Base-by-base conservation (phyloP, 208 protist genomes). In the Endotrypanum monterogeii region DNA sequence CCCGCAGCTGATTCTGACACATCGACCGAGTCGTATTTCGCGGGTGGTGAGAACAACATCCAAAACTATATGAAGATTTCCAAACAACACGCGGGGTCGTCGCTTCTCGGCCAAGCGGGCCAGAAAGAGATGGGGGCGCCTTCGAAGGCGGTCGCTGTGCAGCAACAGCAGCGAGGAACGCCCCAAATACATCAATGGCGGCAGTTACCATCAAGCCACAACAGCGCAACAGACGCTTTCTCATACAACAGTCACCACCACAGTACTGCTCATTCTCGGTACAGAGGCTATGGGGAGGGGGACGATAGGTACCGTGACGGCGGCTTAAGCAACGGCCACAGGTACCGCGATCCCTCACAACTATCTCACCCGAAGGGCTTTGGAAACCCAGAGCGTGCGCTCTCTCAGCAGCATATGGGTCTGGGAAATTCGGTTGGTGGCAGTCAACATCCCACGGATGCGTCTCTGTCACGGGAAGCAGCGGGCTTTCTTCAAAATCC, bases 11-110 rank as follows among this genome's bases (percentile, higher is more conserved):
- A 7, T 57, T 81, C 76, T 0, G 65, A 76, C 2, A 51, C 57
- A 37, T 69, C 76, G 48, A 41, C 57, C 9, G 71, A 73, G 12
- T 72, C 71, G 67, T 44, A 73, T 57, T 75, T 73, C 35, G 54
- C 79, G n/a, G 78, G 82, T 25, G 82, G 82, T 1, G 74, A 72
- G 54, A 86, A 86, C 68, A 83, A 81, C 58, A 73, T 86, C 50
- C 54, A 78, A 56, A 78, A 66, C 68, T 83, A 83, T 60, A 37
- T 80, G 28, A 74, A 76, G 71, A 39, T 50, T 3, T 44, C 76
- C 55, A 72, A 76, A 65, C n/a, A 20, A 11, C 57, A 46, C 65
- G 12, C 50, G 18, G 57, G 67, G n/a, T 51, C 6, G n/a, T 70
- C 37, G 57, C 51, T 51, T 41, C 73, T 73, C 55, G 73, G 58